phyloP scores from a whole-genome alignment of 2,329 filamentous ascomycete genomes.

The Thermomyces lanuginosus region DNA sequence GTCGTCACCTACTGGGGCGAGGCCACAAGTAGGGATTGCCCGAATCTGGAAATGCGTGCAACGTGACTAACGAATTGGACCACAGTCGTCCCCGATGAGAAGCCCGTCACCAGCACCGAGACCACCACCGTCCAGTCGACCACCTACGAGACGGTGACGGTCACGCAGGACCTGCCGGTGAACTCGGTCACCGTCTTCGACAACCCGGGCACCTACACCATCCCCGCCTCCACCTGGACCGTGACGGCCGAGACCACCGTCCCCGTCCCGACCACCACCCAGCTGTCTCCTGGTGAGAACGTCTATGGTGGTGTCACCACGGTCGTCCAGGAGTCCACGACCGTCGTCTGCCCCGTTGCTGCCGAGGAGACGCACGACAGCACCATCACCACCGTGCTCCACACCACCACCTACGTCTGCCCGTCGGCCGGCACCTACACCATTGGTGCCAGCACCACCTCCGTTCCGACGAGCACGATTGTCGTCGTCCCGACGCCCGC shows the following conservation, averaged over 20 bases:
- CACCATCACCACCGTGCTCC: constrained; percentile 49
- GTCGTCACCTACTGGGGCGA: constrained; percentile 54
- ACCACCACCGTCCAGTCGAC: constrained; percentile 23
- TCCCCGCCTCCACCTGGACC: constrained; percentile 35
- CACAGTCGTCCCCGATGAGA: constrained; percentile 9
- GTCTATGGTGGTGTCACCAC: constrained; percentile 60
- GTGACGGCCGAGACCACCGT: constrained; percentile 51
- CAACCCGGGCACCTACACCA: constrained; percentile 6
- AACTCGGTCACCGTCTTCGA: constrained; percentile 6
- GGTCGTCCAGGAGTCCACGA: constrained; percentile 48
- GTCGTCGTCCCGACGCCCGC: constrained; percentile 48
- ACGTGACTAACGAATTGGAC: constrained; percentile 1
- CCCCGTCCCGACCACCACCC: constrained; percentile 47
- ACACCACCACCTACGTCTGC: constrained; percentile 57
- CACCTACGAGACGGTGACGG: constrained; percentile 23
- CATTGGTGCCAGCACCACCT: constrained; percentile 51
- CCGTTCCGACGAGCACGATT: constrained; percentile 36
- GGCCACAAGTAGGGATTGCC: constrained; percentile 40
- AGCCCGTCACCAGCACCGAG: constrained; percentile 8
- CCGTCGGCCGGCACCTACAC: constrained; percentile 59
- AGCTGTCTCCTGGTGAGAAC: constrained; percentile 47
- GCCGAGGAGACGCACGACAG: constrained; percentile 42
- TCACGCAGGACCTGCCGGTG: constrained; percentile 13
- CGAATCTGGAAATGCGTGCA: constrained; percentile 1
- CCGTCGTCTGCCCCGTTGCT: constrained; percentile 53